Base-by-base conservation (phyloP, 495 filamentous ascomycete genomes). In the Neurospora pannonica region DNA sequence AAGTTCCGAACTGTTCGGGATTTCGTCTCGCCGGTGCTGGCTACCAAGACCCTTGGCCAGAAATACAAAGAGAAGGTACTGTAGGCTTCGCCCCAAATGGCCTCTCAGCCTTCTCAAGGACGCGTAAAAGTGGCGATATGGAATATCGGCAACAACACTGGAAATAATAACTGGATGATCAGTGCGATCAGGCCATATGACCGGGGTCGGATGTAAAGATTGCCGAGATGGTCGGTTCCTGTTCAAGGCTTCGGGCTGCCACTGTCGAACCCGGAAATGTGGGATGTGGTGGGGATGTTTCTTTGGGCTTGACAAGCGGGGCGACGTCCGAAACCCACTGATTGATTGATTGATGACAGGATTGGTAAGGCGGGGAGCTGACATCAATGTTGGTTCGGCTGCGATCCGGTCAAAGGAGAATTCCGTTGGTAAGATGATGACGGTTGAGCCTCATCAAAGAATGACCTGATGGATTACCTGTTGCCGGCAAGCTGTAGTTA, bases 91-190 rank as follows among this genome's bases (percentile, higher is more conserved):
- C 54, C 54, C 28, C 54, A 34, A 31, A 62, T 9, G 54, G 28
- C 54, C 54, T 67, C 15, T 67, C 54, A 67, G 54, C 28, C 54
- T 67, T 17, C 54, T 67, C 54, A 71, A 72, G 70, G 76, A 80
- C 75, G 77, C 78, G 80, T 79, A 71, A 73, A 54, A 39, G 80
- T 81, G 80, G 80, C 80, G 74, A 79, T 77, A 75, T 78, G 62
- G 21, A 34, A n/a, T 46, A 19, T 19, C 21, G 72, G 34, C 42
- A 54, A 70, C 48, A 75, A 72, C 67, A 70, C 72, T 19, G 24
- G 24, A 24, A 43, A 43, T 43, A 43, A 54, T 69, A 17, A 34
- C 28, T 67, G 48, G 54, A 28, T 54, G 43, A 72, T 8, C 19
- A 70, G 43, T 31, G 21, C 46, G 62, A 79, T 81, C 79, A 81